These are phyloP conservation scores for Gnaphalium uliginosum DNA, from an alignment of 129 eudicot species.

Conservation along the genomic window DNA sequence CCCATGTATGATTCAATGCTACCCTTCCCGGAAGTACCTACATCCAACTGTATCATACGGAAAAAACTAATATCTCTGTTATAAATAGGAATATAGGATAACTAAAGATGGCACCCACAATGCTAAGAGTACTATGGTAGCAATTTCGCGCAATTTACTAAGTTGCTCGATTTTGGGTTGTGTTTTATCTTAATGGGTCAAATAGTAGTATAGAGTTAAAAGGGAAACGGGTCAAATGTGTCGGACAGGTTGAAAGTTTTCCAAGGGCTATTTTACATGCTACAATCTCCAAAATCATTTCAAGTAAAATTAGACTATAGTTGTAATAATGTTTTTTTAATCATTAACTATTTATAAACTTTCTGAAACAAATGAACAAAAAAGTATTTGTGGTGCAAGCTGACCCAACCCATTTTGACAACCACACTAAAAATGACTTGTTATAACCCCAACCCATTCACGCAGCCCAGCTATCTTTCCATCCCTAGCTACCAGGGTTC, in stretches of 20 bases:
- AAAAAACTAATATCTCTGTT: neutral
- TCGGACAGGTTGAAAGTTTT: neutral
- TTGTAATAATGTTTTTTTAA: too few relatives aligned
- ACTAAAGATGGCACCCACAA: neutral
- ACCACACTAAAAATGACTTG: neutral
- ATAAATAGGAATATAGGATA: neutral
- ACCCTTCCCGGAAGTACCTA: slow-evolving; percentile 63
- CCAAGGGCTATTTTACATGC: neutral
- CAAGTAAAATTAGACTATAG: neutral
- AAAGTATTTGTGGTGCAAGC: neutral
- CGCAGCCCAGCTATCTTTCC: neutral
- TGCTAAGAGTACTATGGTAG: neutral
- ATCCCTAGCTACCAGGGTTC: neutral
- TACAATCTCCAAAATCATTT: neutral
- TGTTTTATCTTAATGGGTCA: neutral
- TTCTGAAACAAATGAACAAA: neutral
- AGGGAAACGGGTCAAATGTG: neutral
- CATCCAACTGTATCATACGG: slow-evolving; percentile 47
- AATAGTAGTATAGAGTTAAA: neutral
- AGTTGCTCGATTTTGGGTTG: too few relatives aligned
- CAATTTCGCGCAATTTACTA: too few relatives aligned
- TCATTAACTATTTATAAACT: neutral
- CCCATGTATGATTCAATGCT: slow-evolving; percentile 56
- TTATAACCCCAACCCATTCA: neutral
- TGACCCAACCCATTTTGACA: neutral